phyloP scores from a whole-genome alignment of 192 early-diverging fungal genomes.

The Linnemannia zychae region DNA sequence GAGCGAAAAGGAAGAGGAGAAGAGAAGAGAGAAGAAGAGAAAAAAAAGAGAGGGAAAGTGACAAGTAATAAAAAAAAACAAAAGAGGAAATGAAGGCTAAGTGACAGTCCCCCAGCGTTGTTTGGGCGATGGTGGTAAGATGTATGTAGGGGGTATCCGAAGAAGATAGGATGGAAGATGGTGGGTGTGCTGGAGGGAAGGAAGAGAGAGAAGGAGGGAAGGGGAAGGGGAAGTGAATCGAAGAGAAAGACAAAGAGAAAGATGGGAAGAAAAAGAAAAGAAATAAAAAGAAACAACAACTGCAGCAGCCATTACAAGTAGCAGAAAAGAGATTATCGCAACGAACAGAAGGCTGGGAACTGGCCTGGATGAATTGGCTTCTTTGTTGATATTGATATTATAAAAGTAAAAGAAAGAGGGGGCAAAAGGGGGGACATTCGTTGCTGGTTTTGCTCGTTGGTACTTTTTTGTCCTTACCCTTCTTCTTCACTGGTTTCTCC shows the following conservation, averaged over 20 bases:
- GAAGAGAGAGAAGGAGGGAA: neutral
- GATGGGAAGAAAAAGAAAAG: neutral
- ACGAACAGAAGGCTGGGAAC: neutral
- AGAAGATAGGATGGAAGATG: neutral
- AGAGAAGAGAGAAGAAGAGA: neutral
- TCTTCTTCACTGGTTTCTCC: neutral
- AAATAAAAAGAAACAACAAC: neutral
- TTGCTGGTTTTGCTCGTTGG: neutral
- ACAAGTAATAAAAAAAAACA: constrained; percentile 1
- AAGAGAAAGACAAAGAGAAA: neutral
- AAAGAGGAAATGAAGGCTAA: neutral
- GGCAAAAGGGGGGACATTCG: neutral
- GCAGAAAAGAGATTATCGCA: neutral
- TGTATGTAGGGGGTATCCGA: neutral
- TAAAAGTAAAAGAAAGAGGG: neutral
- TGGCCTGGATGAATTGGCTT: neutral
- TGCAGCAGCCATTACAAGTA: neutral
- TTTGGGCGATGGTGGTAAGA: constrained; percentile 5
- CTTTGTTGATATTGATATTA: neutral
- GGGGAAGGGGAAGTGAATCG: neutral
- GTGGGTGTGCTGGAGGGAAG: neutral
- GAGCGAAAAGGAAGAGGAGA: neutral
- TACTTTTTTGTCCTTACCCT: neutral
- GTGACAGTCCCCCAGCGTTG: constrained; percentile 1
- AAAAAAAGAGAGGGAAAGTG: constrained; percentile 2